Evolutionary conservation across 345 rosid genomes (phyloP).

Genomic region (Murraya paniculata): DNA sequence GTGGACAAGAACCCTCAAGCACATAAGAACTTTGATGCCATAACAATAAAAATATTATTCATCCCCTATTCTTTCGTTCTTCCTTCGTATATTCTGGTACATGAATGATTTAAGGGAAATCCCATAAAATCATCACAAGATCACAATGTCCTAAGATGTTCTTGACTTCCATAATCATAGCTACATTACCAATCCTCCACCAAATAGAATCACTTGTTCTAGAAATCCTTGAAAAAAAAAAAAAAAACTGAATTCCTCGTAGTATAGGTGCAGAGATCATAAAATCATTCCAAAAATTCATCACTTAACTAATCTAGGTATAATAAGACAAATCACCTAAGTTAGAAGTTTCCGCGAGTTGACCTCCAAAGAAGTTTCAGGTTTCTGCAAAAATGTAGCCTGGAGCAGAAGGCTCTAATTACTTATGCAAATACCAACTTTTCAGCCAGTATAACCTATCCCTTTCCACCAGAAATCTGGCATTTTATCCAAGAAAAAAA

Average conservation of each 20-base stretch:
- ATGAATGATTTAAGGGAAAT: neutral
- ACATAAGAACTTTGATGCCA: too few relatives aligned
- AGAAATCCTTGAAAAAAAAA: constrained; percentile 1
- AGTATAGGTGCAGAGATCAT: neutral
- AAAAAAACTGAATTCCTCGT: neutral
- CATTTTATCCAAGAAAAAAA: neutral
- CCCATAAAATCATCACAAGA: constrained; percentile 6
- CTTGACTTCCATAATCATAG: neutral
- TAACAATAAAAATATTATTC: too few relatives aligned
- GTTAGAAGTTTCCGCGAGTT: neutral
- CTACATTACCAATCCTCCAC: constrained; percentile 2
- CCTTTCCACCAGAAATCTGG: constrained; percentile 12
- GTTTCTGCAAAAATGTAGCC: constrained; percentile 1
- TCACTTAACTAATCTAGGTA: constrained; percentile 6
- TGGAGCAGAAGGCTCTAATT: neutral
- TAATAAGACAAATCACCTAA: neutral
- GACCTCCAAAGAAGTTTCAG: neutral
- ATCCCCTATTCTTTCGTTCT: neutral
- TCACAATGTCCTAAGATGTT: neutral
- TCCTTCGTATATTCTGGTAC: neutral
- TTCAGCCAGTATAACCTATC: constrained; percentile 6
- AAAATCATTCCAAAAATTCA: constrained; percentile 1
- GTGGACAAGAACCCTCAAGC: neutral
- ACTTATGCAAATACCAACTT: neutral
- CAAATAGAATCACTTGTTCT: neutral